These are phyloP conservation scores for Colletotrichum sp. DNA, from an alignment of 2,329 filamentous ascomycete species.

Conservation along the genomic window DNA sequence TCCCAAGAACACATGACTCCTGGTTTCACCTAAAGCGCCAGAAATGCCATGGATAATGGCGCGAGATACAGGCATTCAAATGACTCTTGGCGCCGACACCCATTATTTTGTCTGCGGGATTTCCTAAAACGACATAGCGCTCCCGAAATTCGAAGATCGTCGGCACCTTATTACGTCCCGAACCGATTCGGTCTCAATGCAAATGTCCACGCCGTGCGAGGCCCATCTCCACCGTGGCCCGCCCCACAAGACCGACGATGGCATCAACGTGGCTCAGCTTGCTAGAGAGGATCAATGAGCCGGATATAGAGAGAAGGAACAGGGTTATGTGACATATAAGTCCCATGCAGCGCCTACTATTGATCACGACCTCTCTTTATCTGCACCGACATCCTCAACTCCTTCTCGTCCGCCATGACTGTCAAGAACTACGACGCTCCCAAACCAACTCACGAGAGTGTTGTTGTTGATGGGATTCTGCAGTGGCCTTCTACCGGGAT, in stretches of 20 bases:
- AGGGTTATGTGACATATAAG: not conserved
- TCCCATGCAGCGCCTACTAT: not conserved
- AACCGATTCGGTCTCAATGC: not conserved
- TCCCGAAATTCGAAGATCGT: not conserved
- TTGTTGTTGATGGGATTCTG: not conserved
- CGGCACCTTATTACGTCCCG: not conserved
- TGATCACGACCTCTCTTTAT: not conserved
- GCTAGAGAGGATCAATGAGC: not conserved
- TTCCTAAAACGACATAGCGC: not conserved
- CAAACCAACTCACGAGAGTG: not conserved
- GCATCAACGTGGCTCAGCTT: not conserved
- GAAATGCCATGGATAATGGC: not conserved
- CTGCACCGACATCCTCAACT: not conserved
- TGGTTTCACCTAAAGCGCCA: not conserved
- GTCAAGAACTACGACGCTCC: accelerated
- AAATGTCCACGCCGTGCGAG: not conserved
- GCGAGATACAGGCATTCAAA: not conserved
- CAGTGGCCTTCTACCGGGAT: not conserved
- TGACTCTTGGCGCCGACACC: not conserved
- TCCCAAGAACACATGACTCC: not conserved
- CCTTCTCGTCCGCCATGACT: not conserved
- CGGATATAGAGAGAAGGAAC: not conserved
- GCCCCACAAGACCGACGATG: not conserved
- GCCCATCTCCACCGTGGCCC: not conserved
- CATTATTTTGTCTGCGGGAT: not conserved